Percentiles rank a stretch among this genome's conserved stretches.
Evolutionary conservation across 75 land plant species (phyloP).

Genomic region (Selaginella tamariscina): DNA sequence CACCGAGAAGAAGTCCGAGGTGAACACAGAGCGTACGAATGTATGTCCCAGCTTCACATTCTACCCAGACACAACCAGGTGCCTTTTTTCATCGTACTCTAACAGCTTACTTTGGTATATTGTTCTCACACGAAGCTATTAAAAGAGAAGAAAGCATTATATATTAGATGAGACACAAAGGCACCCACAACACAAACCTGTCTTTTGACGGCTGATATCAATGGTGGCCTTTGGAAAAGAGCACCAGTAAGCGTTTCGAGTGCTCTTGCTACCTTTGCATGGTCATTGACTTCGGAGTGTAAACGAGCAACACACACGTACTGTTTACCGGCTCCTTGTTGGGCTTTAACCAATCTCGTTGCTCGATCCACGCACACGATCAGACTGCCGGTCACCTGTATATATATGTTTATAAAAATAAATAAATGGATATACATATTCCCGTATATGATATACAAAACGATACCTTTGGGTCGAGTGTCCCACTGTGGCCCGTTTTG

Average conservation of each 20-base stretch:
- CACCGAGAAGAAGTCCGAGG: background rate
- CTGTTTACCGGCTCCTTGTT: background rate
- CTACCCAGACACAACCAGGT: background rate
- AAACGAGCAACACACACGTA: background rate
- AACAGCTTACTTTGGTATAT: background rate
- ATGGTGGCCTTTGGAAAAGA: background rate
- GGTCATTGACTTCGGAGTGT: background rate
- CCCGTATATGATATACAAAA: too few relatives aligned
- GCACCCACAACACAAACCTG: too few relatives aligned
- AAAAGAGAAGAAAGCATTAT: too few relatives aligned
- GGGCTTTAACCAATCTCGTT: background rate
- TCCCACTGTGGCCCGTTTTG: slow-evolving; percentile 88
- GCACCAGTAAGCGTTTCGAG: background rate
- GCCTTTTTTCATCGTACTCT: background rate
- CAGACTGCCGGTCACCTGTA: background rate
- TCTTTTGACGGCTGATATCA: background rate
- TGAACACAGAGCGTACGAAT: background rate
- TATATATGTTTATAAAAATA: too few relatives aligned
- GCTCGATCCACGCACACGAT: slow-evolving; percentile 4
- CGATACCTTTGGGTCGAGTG: slow-evolving; percentile 84
- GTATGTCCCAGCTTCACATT: background rate
- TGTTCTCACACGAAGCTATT: background rate
- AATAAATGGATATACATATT: too few relatives aligned
- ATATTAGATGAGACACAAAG: too few relatives aligned
- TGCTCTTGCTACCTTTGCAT: background rate